A percentile compares a stretch with the other conserved stretches of the same genome.
Evolutionary conservation across 805 yeast genomes (phyloP).

Genomic region (Schwanniomyces polymorphus): DNA sequence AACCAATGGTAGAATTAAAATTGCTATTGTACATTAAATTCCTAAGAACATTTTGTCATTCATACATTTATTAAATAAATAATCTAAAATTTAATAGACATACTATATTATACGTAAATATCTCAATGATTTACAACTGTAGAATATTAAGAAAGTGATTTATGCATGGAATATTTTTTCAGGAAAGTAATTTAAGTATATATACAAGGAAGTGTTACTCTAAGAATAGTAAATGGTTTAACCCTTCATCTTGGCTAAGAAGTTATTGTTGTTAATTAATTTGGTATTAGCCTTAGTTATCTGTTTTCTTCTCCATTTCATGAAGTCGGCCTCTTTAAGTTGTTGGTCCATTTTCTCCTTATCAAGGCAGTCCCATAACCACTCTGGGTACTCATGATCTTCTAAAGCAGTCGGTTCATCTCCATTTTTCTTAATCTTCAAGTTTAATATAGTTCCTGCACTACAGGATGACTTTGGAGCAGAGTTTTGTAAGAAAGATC

Average conservation of each 20-base stretch:
- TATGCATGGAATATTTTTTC: not conserved
- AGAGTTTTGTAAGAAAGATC: constrained; percentile 2
- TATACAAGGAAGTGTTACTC: not conserved
- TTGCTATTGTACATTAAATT: not conserved
- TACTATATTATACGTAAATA: not conserved
- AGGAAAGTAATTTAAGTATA: not conserved
- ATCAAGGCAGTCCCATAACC: constrained; percentile 90
- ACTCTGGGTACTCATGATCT: constrained; percentile 87
- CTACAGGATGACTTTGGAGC: constrained; percentile 38
- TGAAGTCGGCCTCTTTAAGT: constrained; percentile 60
- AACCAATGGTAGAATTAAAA: constrained; percentile 60
- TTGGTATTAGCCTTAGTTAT: constrained; percentile 68
- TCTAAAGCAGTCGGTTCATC: constrained; percentile 85
- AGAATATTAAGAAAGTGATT: not conserved
- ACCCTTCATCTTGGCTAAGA: constrained; percentile 55
- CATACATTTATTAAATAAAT: not conserved
- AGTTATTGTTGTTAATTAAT: constrained; percentile 76
- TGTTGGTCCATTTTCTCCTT: constrained; percentile 55
- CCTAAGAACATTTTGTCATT: not conserved
- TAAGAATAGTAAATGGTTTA: not conserved
- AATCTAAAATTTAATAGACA: not conserved
- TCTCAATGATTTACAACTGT: not conserved
- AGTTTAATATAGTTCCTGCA: constrained; percentile 71
- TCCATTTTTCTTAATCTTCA: constrained; percentile 77
- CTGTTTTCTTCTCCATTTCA: constrained; percentile 64